These are phyloP conservation scores for Nothophoma quercina DNA, from an alignment of 2,329 filamentous ascomycete genomes.

Conservation along the genomic window DNA sequence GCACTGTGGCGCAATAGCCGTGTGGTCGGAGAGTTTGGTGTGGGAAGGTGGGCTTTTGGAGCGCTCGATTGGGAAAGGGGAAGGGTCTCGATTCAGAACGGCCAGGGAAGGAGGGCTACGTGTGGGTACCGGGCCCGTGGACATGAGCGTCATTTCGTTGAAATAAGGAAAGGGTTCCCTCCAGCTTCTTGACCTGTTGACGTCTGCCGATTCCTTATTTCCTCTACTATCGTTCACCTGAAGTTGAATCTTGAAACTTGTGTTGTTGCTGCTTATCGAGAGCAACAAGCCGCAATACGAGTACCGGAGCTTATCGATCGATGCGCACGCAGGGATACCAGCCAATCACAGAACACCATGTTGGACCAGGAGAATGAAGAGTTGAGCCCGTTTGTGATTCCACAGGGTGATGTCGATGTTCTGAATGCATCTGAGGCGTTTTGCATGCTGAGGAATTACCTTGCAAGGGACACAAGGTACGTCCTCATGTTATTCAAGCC, in stretches of 20 bases:
- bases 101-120: not conserved
- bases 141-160: constrained; percentile 19
- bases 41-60: not conserved
- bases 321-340: constrained; percentile 14
- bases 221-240: not conserved
- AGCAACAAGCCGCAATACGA: not conserved
- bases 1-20: constrained; percentile 13
- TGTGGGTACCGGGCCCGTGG: constrained; percentile 8
- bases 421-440: constrained; percentile 54
- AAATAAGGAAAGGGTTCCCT: constrained; percentile 20
- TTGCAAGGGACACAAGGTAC: constrained; percentile 52
- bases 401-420: constrained; percentile 50
- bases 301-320: constrained; percentile 18
- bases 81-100: constrained; percentile 15
- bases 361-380: constrained; percentile 18
- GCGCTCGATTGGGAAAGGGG: constrained; percentile 17
- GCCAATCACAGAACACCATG: constrained; percentile 19
- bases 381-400: constrained; percentile 53
- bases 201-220: constrained; percentile 2
- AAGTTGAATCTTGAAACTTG: not conserved
- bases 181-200: constrained; percentile 4
- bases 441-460: constrained; percentile 52
- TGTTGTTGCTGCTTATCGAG: not conserved
- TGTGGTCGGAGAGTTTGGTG: constrained; percentile 19
- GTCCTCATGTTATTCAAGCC: constrained; percentile 26